These are phyloP conservation scores for Cenchrus fungigraminus DNA, from an alignment of 176 grass and related monocot species.

Conservation along the genomic window DNA sequence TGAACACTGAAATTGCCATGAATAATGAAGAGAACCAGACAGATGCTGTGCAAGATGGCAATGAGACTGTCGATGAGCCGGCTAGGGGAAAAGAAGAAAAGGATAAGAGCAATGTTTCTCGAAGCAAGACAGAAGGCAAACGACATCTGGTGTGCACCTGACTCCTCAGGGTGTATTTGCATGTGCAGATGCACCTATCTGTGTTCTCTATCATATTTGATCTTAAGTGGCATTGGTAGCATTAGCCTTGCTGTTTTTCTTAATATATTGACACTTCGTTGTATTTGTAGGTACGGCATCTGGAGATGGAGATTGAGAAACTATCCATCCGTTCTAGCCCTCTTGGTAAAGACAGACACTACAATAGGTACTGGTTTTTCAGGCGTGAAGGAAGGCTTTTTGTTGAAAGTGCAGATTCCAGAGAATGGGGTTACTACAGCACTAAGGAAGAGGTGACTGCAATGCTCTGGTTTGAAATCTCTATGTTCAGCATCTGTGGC, in stretches of 20 bases:
- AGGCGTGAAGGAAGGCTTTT: slow-evolving; percentile 78
- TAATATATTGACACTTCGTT: neutral
- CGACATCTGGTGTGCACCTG: slow-evolving; percentile 28
- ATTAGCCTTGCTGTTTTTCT: slow-evolving; percentile 5
- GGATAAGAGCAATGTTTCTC: slow-evolving; percentile 32
- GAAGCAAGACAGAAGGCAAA: slow-evolving; percentile 44
- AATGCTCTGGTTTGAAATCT: slow-evolving; percentile 7
- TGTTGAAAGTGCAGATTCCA: slow-evolving; percentile 72
- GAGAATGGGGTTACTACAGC: slow-evolving; percentile 82
- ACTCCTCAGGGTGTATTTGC: neutral
- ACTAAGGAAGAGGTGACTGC: slow-evolving; percentile 81
- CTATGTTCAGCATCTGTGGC: slow-evolving; percentile 2
- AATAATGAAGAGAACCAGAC: slow-evolving; percentile 40
- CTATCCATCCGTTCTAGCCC: slow-evolving; percentile 73
- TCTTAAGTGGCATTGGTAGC: neutral
- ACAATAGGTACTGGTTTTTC: slow-evolving; percentile 83
- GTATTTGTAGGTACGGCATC: slow-evolving; percentile 42
- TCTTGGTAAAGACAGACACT: slow-evolving; percentile 83
- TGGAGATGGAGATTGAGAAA: slow-evolving; percentile 78
- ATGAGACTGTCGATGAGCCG: slow-evolving; percentile 18
- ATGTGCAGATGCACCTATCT: slow-evolving; percentile 19
- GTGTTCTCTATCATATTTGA: slow-evolving; percentile 7
- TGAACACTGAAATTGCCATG: slow-evolving; percentile 38
- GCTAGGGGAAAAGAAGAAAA: slow-evolving; percentile 40
- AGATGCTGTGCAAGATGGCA: slow-evolving; percentile 40